A percentile compares a stretch with the other conserved stretches of the same genome.
Evolutionary conservation across 2,329 filamentous ascomycete species (phyloP).

Genomic region (Curvularia hawaiiensis): DNA sequence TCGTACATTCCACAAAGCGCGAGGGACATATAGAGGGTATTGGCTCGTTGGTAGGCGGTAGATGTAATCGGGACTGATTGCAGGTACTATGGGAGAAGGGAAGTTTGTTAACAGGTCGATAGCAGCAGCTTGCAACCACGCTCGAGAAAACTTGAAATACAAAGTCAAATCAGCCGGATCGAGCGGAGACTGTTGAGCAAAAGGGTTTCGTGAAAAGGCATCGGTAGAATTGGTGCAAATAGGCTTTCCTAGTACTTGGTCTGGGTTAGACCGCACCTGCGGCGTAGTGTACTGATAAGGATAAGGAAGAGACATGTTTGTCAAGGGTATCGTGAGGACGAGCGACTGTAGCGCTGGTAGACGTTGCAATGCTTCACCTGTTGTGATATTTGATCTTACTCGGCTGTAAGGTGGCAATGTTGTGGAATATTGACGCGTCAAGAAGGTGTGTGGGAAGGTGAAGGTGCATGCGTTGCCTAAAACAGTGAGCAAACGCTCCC

Average conservation of each 20-base stretch:
- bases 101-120: neutral
- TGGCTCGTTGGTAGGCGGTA: too few species aligned
- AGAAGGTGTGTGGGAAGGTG: neutral
- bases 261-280: too few species aligned
- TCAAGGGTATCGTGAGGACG: neutral
- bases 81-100: neutral
- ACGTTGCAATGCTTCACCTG: neutral
- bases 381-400: neutral
- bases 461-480: too few species aligned
- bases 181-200: neutral
- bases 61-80: neutral
- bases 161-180: too few species aligned
- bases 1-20: neutral
- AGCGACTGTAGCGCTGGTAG: neutral
- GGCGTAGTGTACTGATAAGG: neutral
- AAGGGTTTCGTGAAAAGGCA: neutral
- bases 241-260: too few species aligned
- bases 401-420: neutral
- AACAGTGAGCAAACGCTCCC: neutral
- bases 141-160: neutral
- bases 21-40: neutral
- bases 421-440: neutral
- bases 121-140: neutral
- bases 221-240: too few species aligned
- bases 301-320: neutral